Base-by-base conservation (phyloP, 2,329 filamentous ascomycete species). In the Penicillium sp. region DNA sequence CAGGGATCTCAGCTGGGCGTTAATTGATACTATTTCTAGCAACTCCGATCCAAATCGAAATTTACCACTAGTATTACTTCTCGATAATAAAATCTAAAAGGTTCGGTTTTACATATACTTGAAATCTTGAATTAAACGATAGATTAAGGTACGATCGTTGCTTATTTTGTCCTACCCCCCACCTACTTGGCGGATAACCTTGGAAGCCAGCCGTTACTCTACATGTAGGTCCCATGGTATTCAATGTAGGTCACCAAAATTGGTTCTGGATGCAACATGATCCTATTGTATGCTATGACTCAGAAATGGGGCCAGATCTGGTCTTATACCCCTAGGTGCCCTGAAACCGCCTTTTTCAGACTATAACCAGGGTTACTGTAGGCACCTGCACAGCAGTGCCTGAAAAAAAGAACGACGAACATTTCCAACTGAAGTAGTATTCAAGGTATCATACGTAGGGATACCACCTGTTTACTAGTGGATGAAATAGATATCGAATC, bases 291-390 rank as follows among this genome's bases (percentile, higher is more conserved):
- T 27, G 33, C 11, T 35, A 55, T 60, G 58, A 57, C 42, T 57
- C 55, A 60, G 46, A 16, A 39, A 48, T 56, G 55, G 45, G 53
- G 4, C 53, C 29, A 54, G 31, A 52, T 50, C 29, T 33, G 26
- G 39, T 13, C 13, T n/a, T 31, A 11, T 19, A 19, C 16, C 31
- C 5, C 26, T 4, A 19, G 27, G 10, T 29, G 42, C 39, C 26
- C 16, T 42, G 39, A 7, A 42, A 19, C 31, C 14, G 23, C 21
- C 31, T 25, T 8, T 37, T 26, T 26, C 47, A 35, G 35, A 23
- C 11, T 10, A 33, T 52, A 16, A 39, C 46, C 54, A 21, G 49
- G 50, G 57, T 51, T 57, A 50, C 54, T 60, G 58, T 48, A 58
- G 48, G 31, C 26, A 29, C 4, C 19, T 29, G 48, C 33, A 37